Percentiles rank a stretch among this genome's conserved stretches.
Evolutionary conservation across 176 grass and related monocot species (phyloP).

Genomic region (Eleusine indica): DNA sequence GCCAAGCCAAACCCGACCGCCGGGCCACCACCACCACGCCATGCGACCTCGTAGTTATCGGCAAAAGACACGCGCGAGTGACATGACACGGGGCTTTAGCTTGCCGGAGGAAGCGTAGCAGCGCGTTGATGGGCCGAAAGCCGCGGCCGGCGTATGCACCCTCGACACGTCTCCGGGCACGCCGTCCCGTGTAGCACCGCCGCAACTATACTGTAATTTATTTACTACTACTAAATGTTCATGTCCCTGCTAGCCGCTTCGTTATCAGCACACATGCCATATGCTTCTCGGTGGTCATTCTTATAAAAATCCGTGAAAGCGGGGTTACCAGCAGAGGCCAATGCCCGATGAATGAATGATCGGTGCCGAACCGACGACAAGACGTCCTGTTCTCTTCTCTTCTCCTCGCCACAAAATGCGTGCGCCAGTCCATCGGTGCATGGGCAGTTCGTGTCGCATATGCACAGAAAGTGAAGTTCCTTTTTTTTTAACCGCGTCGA

Average conservation of each 20-base stretch:
- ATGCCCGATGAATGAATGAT: not conserved
- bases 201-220: too few relatives aligned
- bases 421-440: not conserved
- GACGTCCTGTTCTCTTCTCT: not conserved
- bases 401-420: not conserved
- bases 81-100: not conserved
- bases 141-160: not conserved
- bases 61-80: not conserved
- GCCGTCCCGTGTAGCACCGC: not conserved
- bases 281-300: not conserved
- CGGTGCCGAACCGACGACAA: not conserved
- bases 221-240: too few relatives aligned
- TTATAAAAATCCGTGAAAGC: not conserved
- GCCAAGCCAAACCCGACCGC: too few relatives aligned
- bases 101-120: conserved; percentile 1
- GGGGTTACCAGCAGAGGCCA: not conserved
- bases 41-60: conserved; percentile 24
- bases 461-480: not conserved
- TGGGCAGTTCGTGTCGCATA: not conserved
- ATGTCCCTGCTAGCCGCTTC: too few relatives aligned
- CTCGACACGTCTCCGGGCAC: not conserved
- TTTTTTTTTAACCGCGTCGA: not conserved
- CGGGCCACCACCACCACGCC: not conserved
- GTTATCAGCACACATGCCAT: not conserved
- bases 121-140: conserved; percentile 35